Percentiles rank a stretch among this genome's conserved stretches.
Conservation (phyloP, 2,329 filamentous ascomycete genomes). For the Magnaporthiopsis poae region DNA sequence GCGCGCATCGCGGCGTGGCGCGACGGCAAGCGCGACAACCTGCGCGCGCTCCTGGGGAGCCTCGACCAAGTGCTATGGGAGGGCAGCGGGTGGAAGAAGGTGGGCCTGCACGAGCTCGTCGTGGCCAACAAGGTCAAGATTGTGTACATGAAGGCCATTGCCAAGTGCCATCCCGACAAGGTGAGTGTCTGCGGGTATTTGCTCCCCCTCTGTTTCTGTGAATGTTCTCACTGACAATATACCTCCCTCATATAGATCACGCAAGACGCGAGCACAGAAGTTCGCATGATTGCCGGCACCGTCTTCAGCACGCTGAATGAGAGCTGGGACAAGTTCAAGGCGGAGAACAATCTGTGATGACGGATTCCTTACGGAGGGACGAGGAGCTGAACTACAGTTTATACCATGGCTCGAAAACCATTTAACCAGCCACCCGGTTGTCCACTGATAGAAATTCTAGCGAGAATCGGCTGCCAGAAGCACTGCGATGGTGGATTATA, state of each 20-base stretch:
- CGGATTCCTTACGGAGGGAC: not conserved
- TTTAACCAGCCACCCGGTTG: too few relatives aligned
- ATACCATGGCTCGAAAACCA: not conserved
- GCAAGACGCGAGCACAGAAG: slow-evolving; percentile 55
- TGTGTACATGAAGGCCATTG: slow-evolving; percentile 97
- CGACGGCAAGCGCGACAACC: slow-evolving; percentile 82
- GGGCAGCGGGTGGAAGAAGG: slow-evolving; percentile 89
- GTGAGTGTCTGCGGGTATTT: slow-evolving; percentile 39
- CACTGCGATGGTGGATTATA: not conserved
- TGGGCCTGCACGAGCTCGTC: slow-evolving; percentile 85
- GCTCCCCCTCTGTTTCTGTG: not conserved
- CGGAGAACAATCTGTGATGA: slow-evolving; percentile 53
- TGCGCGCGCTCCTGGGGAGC: slow-evolving; percentile 77
- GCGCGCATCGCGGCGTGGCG: slow-evolving; percentile 71
- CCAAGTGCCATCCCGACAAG: slow-evolving; percentile 97
- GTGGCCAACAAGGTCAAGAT: slow-evolving; percentile 94
- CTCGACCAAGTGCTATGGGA: slow-evolving; percentile 86
- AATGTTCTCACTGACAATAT: not conserved
- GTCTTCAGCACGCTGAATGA: slow-evolving; percentile 63
- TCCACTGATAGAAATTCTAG: not conserved
- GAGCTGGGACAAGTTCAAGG: slow-evolving; percentile 64
- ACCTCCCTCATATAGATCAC: slow-evolving; percentile 43
- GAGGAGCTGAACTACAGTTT: not conserved
- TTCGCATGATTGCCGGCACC: slow-evolving; percentile 53
- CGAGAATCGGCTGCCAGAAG: not conserved